Percentiles rank a stretch among this genome's conserved stretches.
Conservation (phyloP, 768 basidiomycete genomes). For the Sarcodon sp. region DNA sequence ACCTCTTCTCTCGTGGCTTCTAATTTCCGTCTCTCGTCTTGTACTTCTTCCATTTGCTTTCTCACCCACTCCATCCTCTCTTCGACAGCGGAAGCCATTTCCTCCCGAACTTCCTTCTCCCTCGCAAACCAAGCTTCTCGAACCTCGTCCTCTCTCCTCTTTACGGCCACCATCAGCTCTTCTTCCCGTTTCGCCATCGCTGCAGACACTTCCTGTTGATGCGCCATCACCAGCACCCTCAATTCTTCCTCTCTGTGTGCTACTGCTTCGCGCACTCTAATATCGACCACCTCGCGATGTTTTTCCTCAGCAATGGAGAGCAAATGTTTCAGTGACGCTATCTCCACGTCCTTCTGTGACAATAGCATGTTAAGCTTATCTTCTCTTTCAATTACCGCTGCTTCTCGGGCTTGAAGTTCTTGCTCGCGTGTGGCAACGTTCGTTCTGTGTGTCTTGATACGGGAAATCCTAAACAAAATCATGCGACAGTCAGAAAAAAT, state of each 20-base stretch:
- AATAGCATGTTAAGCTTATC: slow-evolving; percentile 31
- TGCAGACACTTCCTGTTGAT: slow-evolving; percentile 57
- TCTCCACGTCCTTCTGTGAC: slow-evolving; percentile 47
- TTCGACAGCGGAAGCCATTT: slow-evolving; percentile 21
- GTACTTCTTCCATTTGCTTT: slow-evolving; percentile 39
- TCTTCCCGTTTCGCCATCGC: slow-evolving; percentile 57
- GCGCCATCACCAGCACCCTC: slow-evolving; percentile 44
- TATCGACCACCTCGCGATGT: slow-evolving; percentile 16
- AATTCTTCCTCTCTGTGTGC: slow-evolving; percentile 56
- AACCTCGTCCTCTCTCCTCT: slow-evolving; percentile 50
- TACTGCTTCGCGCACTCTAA: slow-evolving; percentile 38
- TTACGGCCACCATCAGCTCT: slow-evolving; percentile 59
- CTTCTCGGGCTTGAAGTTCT: slow-evolving; percentile 47
- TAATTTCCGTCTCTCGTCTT: slow-evolving; percentile 35
- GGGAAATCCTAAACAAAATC: slow-evolving; percentile 33
- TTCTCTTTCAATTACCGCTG: slow-evolving; percentile 42
- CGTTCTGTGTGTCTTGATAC: slow-evolving; percentile 52
- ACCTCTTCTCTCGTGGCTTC: slow-evolving; percentile 33
- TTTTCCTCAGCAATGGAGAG: slow-evolving; percentile 24
- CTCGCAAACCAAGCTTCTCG: slow-evolving; percentile 51
- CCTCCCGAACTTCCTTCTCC: slow-evolving; percentile 22
- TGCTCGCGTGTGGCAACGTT: slow-evolving; percentile 46
- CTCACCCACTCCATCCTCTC: slow-evolving; percentile 34
- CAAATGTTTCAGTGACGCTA: slow-evolving; percentile 32
- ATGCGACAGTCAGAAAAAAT: neutral